Evolutionary conservation across 108 stramenopile species (phyloP).

Genomic region (Cyclostephanos tholiformis): DNA sequence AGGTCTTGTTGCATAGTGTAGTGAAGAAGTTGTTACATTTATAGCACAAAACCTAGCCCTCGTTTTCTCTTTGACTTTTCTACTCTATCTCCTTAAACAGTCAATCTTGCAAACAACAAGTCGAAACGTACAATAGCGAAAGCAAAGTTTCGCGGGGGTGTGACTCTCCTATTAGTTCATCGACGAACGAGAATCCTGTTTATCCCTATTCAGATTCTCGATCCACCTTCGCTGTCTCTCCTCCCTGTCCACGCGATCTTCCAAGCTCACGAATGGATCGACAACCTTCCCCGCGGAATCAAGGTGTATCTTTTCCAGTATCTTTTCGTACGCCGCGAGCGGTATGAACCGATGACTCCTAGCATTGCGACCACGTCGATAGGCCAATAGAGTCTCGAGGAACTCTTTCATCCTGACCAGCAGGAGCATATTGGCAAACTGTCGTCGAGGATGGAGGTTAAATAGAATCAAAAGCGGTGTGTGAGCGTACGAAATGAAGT

Average conservation of each 20-base stretch:
- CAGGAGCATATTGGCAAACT: conserved; percentile 78
- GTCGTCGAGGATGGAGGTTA: background rate
- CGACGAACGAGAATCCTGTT: conserved; percentile 43
- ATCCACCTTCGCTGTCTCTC: conserved; percentile 66
- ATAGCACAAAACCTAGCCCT: no score
- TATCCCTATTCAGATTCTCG: conserved; percentile 59
- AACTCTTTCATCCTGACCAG: conserved; percentile 70
- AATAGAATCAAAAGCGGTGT: background rate
- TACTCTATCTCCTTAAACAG: no score
- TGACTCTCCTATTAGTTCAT: background rate
- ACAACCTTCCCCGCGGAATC: conserved; percentile 77
- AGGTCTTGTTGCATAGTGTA: no score
- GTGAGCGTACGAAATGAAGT: background rate
- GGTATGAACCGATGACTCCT: conserved; percentile 56
- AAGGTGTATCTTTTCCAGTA: conserved; percentile 77
- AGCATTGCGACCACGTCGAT: conserved; percentile 44
- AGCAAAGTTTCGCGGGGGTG: no score
- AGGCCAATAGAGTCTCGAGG: conserved; percentile 65
- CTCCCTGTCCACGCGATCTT: conserved; percentile 62
- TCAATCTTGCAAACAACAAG: no score
- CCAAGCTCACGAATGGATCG: conserved; percentile 75
- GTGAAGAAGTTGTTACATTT: no score
- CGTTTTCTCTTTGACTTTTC: no score
- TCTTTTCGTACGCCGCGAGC: conserved; percentile 57
- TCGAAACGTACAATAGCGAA: no score